These are phyloP conservation scores for Infundibulicybe gibba DNA, from an alignment of 768 basidiomycete genomes.

Conservation along the genomic window DNA sequence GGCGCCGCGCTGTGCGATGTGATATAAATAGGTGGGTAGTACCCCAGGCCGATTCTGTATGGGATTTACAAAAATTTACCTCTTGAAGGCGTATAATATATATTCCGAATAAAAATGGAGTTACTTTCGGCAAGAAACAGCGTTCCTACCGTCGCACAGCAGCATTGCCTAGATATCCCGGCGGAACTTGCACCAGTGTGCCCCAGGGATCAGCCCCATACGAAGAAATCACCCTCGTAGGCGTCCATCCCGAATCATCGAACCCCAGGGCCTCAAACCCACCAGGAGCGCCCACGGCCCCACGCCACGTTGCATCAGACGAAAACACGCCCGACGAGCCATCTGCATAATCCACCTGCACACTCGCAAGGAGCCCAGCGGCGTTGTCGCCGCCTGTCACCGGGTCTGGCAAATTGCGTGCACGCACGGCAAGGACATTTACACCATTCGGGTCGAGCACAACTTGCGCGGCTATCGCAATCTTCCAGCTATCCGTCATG, in stretches of 20 bases:
- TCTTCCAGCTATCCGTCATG: slow-evolving; percentile 18
- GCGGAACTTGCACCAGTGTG: too few species aligned
- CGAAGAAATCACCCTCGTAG: slow-evolving; percentile 10
- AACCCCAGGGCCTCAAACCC: slow-evolving; percentile 19
- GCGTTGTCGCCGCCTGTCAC: slow-evolving; percentile 14
- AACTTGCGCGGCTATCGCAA: slow-evolving; percentile 17
- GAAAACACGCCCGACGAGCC: slow-evolving; percentile 20
- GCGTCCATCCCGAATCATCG: slow-evolving; percentile 18
- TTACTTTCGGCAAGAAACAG: too few species aligned
- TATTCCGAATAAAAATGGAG: too few species aligned
- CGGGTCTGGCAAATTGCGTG: slow-evolving; percentile 20
- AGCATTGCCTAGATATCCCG: too few species aligned
- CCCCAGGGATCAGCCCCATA: slow-evolving; percentile 25
- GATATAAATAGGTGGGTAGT: too few species aligned
- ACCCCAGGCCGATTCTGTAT: too few species aligned
- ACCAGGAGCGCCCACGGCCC: slow-evolving; percentile 13
- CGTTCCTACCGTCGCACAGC: too few species aligned
- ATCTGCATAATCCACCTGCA: slow-evolving; percentile 18
- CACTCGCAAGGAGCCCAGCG: slow-evolving; percentile 22
- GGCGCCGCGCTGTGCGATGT: too few species aligned
- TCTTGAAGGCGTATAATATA: too few species aligned
- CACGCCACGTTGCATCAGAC: slow-evolving; percentile 19
- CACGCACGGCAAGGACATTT: slow-evolving; percentile 22
- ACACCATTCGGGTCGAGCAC: slow-evolving; percentile 9
- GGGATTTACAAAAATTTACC: too few species aligned